Percentiles rank a stretch among this genome's conserved stretches.
These are phyloP conservation scores for Sporothrix pseudoabietina DNA, from an alignment of 2,329 filamentous ascomycete species.

Conservation along the genomic window DNA sequence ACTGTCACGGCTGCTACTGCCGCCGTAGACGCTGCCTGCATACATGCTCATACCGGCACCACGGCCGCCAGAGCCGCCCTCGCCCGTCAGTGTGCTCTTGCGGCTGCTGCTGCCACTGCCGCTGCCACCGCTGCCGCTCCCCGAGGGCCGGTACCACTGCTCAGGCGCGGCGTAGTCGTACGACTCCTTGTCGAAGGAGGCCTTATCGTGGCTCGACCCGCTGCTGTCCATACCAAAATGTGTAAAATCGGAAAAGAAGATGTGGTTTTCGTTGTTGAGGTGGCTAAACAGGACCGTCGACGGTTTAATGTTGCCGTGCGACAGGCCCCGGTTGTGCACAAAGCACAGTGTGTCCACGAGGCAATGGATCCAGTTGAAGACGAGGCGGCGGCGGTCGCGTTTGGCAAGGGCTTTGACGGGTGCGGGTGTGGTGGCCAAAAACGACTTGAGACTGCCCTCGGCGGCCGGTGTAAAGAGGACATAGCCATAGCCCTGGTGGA, in stretches of 20 bases:
- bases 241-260: constrained; percentile 67
- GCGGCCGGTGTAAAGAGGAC: constrained; percentile 66
- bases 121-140: constrained; percentile 38
- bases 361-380: constrained; percentile 76
- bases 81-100: constrained; percentile 25
- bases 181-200: constrained; percentile 64
- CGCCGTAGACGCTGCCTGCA: constrained; percentile 38
- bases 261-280: constrained; percentile 59
- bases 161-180: constrained; percentile 77
- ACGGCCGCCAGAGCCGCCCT: constrained; percentile 28
- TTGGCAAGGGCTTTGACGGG: constrained; percentile 65
- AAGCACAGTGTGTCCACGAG: constrained; percentile 68
- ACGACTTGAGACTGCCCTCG: constrained; percentile 67
- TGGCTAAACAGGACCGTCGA: constrained; percentile 64
- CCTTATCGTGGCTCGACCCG: constrained; percentile 43
- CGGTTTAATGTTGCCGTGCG: constrained; percentile 70
- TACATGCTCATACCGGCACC: constrained; percentile 42
- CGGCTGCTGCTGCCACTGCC: constrained; percentile 42
- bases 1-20: constrained; percentile 38
- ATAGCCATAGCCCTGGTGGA: constrained; percentile 63
- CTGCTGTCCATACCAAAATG: constrained; percentile 50
- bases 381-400: constrained; percentile 57
- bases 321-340: constrained; percentile 64
- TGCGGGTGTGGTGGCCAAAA: constrained; percentile 64
- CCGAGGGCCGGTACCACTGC: constrained; percentile 53